Evolutionary conservation across 176 grass and related monocot species (phyloP).

Genomic region (Oryza rufipogon): DNA sequence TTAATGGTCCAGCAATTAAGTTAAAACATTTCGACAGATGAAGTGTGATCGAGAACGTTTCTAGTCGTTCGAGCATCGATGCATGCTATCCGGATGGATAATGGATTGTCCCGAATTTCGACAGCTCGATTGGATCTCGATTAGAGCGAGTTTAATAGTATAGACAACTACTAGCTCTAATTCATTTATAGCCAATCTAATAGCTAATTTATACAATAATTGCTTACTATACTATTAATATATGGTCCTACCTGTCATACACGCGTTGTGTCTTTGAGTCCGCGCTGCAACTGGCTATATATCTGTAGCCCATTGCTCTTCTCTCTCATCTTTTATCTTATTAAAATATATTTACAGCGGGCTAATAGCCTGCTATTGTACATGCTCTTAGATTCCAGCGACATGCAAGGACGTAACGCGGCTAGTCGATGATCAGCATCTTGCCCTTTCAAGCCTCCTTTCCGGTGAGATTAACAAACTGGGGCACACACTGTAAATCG

Average conservation of each 20-base stretch:
- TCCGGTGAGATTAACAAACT: neutral
- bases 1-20: neutral
- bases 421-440: constrained; percentile 7
- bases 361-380: no score
- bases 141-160: neutral
- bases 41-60: neutral
- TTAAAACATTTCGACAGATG: constrained; percentile 6
- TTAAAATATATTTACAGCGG: no score
- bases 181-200: no score
- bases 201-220: no score
- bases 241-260: no score
- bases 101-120: neutral
- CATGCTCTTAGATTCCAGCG: neutral
- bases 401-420: constrained; percentile 33
- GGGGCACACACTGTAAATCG: neutral
- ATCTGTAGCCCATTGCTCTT: no score
- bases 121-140: neutral
- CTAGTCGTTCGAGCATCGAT: neutral
- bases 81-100: neutral
- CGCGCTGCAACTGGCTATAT: no score
- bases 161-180: no score
- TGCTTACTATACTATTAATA: no score
- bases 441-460: constrained; percentile 27
- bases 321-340: no score
- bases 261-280: no score